Base-by-base conservation (phyloP, 768 basidiomycete genomes). In the Infundibulicybe gibba region DNA sequence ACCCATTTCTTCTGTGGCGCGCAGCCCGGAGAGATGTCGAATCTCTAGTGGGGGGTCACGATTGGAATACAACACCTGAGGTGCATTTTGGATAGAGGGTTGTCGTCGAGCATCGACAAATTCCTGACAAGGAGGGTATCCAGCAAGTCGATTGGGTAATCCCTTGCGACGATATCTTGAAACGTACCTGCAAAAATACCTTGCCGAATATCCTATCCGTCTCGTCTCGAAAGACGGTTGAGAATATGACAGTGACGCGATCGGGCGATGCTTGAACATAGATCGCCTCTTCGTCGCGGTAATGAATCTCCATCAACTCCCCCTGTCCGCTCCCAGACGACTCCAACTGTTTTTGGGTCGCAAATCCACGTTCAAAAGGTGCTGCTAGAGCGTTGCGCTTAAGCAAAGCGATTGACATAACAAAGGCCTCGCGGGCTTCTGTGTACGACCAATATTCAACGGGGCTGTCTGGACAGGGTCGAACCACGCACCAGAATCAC, bases 41-140 rank as follows among this genome's bases (percentile, higher is more conserved):
- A 99, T 93, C 68, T 98, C 95, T n/a, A 97, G 78, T 0, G 97
- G 97, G 19, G 97, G 94, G 37, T 97, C 94, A 35, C 94, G 84
- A 58, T 86, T 94, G 10, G 90, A 88, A 66, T 97, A 98, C 10
- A 94, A 75, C 12, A 99, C 97, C 65, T 98, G 97, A 0, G 97
- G 97, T 1, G 97, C 97, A 53, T 89, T 93, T 67, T 98, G 97
- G 44, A 98, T 88, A 10, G 86, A 84, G 1, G 94, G 91, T 49
- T 90, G 81, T 42, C 91, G 80, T 45, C 97, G 81, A n/a, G 97
- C 95, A 72, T 99, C 97, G 30, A 98, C 97, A 58, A 99, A 99
- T 84, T 98, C 97, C 92, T 94, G 53, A 1, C 42, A 21, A 16
- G 47, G 41, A 39, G 12, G 45, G 25, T 25, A 25, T n/a, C 25